phyloP scores from a whole-genome alignment of 495 filamentous ascomycete genomes.

The Aspergillus steynii region DNA sequence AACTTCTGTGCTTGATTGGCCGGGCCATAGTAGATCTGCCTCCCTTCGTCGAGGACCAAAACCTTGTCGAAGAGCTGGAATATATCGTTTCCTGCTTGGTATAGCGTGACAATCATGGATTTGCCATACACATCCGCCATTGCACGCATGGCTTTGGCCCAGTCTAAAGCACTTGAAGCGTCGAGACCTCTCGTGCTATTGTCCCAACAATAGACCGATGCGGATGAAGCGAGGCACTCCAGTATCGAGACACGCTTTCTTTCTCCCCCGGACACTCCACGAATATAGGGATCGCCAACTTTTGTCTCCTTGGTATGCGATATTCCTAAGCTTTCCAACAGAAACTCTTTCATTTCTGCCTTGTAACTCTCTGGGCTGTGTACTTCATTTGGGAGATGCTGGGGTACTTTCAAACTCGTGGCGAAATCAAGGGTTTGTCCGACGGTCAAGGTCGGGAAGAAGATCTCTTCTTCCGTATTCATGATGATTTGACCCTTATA shows the following conservation, averaged over 20 bases:
- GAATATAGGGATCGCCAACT: conserved; percentile 76
- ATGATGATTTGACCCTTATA: conserved; percentile 72
- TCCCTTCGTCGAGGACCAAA: conserved; percentile 61
- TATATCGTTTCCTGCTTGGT: conserved; percentile 65
- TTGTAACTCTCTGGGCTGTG: background rate
- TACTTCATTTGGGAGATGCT: background rate
- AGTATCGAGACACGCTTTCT: conserved; percentile 71
- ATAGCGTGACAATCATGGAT: conserved; percentile 49
- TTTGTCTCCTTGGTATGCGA: conserved; percentile 18
- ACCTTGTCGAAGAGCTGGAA: conserved; percentile 69
- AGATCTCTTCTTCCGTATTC: conserved; percentile 64
- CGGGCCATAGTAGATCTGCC: conserved; percentile 18
- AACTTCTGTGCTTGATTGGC: background rate
- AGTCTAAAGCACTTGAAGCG: conserved; percentile 57
- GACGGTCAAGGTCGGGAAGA: conserved; percentile 68
- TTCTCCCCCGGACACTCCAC: conserved; percentile 81
- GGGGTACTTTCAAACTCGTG: conserved; percentile 24
- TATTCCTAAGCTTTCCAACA: background rate
- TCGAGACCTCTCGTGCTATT: conserved; percentile 63
- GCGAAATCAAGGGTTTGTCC: conserved; percentile 70
- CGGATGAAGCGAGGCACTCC: conserved; percentile 62
- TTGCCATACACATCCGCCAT: conserved; percentile 48
- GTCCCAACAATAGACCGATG: conserved; percentile 62
- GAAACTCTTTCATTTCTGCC: background rate
- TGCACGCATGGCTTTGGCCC: conserved; percentile 46